Conservation (phyloP, 495 filamentous ascomycete genomes). For the Daldinia decipiens region DNA sequence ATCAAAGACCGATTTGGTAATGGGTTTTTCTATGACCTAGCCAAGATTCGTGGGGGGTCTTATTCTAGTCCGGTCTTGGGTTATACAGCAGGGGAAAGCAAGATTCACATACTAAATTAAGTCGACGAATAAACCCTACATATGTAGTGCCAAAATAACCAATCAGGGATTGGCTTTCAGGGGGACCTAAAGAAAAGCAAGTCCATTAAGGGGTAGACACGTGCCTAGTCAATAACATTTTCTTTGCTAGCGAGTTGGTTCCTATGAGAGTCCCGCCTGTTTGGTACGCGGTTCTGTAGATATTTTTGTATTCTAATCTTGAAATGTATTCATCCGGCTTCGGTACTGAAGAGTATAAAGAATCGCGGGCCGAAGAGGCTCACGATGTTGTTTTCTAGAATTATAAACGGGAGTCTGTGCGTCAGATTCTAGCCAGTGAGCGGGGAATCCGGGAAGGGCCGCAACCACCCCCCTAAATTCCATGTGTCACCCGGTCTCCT, state of each 20-base stretch:
- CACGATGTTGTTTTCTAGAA: conserved; percentile 34
- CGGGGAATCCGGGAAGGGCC: conserved; percentile 43
- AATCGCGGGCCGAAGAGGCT: conserved; percentile 26
- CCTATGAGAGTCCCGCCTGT: conserved; percentile 38
- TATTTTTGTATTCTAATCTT: conserved; percentile 9
- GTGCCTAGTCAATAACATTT: conserved; percentile 25
- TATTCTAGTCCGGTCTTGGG: conserved; percentile 39
- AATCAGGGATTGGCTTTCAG: conserved; percentile 27
- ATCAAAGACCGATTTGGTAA: conserved; percentile 26
- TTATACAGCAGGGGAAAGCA: conserved; percentile 31
- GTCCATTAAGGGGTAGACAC: conserved; percentile 35
- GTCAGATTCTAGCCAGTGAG: conserved; percentile 39
- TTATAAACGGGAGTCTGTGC: conserved; percentile 43
- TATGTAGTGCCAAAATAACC: conserved; percentile 28
- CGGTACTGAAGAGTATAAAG: conserved; percentile 22
- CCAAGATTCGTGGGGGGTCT: conserved; percentile 29
- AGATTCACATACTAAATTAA: conserved; percentile 51
- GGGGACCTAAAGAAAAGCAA: conserved; percentile 22
- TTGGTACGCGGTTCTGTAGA: conserved; percentile 30
- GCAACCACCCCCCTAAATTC: conserved; percentile 37
- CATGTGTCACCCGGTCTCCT: conserved; percentile 35
- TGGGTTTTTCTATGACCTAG: conserved; percentile 19
- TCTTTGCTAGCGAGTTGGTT: conserved; percentile 22
- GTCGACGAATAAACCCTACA: conserved; percentile 36
- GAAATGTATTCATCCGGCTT: conserved; percentile 31